These are phyloP conservation scores for Gracilaria gracilis DNA, from an alignment of 23 red algal species.

Conservation along the genomic window DNA sequence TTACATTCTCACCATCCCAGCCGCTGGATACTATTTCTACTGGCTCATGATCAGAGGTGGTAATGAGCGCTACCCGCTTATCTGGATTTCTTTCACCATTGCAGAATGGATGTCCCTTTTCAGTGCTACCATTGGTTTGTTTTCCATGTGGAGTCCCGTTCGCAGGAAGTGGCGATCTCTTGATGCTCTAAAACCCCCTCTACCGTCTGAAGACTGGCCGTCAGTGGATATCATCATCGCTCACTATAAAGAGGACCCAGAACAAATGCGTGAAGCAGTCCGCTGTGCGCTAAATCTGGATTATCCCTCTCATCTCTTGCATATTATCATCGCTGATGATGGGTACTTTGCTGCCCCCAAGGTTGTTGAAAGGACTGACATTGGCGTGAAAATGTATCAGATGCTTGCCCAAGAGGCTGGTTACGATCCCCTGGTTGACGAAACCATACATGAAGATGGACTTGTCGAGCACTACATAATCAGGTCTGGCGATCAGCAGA, in stretches of 20 bases:
- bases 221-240: slow-evolving; percentile 70
- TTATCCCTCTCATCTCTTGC: slow-evolving; percentile 76
- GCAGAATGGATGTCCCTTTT: slow-evolving; percentile 69
- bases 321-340: slow-evolving; percentile 77
- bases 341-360: slow-evolving; percentile 77
- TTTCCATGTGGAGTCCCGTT: slow-evolving; percentile 82
- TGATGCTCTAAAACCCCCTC: slow-evolving; percentile 70
- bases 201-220: slow-evolving; percentile 78
- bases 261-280: slow-evolving; percentile 71
- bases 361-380: slow-evolving; percentile 60
- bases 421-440: slow-evolving; percentile 77
- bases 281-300: slow-evolving; percentile 65
- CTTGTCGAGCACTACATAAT: slow-evolving; percentile 74
- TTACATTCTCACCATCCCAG: slow-evolving; percentile 71
- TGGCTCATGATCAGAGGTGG: slow-evolving; percentile 68
- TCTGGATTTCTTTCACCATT: slow-evolving; percentile 68
- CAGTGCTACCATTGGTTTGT: slow-evolving; percentile 71
- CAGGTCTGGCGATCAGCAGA: slow-evolving; percentile 50
- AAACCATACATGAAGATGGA: slow-evolving; percentile 76
- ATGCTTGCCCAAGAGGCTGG: slow-evolving; percentile 71
- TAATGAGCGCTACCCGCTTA: slow-evolving; percentile 44
- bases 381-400: slow-evolving; percentile 76
- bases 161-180: slow-evolving; percentile 73
- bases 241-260: slow-evolving; percentile 76
- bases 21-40: slow-evolving; percentile 75